Conservation (phyloP, 169 alveolate genomes). For the Amoebophrya sp. region DNA sequence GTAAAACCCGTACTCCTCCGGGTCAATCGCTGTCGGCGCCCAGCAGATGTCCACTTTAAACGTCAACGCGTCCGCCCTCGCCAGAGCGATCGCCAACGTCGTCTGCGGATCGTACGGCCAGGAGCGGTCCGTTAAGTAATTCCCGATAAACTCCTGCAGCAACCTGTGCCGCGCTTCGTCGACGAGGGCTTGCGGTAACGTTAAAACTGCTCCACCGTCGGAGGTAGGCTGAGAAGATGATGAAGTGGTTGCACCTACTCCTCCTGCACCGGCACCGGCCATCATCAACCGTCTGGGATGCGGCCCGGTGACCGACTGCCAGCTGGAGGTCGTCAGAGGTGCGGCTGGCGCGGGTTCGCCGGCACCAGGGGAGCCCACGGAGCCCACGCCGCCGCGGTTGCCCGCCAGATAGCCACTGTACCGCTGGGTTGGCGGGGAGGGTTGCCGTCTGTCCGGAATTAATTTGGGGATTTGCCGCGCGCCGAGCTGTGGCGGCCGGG, state of each 20-base stretch:
- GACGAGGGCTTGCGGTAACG: neutral
- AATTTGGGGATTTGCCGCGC: neutral
- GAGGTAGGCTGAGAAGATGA: too few relatives aligned
- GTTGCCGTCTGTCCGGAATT: neutral
- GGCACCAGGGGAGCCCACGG: neutral
- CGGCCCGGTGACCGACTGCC: conserved; percentile 7
- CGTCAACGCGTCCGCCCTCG: neutral
- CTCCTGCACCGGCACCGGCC: neutral
- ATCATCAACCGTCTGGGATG: neutral
- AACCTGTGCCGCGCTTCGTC: neutral
- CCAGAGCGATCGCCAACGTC: neutral
- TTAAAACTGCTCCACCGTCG: neutral
- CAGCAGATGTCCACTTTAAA: conserved; percentile 17
- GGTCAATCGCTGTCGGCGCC: neutral
- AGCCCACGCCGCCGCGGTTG: neutral
- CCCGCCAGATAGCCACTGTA: neutral
- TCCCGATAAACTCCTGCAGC: neutral
- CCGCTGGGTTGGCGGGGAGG: neutral
- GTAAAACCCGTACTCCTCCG: neutral
- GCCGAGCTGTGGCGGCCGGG: neutral
- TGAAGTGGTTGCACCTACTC: too few relatives aligned
- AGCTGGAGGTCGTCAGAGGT: neutral
- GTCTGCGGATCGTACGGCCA: neutral
- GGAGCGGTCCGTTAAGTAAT: neutral
- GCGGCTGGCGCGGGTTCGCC: neutral